These are phyloP conservation scores for Coelastrella sp. DNA, from an alignment of 139 green algal genomes.

Conservation along the genomic window DNA sequence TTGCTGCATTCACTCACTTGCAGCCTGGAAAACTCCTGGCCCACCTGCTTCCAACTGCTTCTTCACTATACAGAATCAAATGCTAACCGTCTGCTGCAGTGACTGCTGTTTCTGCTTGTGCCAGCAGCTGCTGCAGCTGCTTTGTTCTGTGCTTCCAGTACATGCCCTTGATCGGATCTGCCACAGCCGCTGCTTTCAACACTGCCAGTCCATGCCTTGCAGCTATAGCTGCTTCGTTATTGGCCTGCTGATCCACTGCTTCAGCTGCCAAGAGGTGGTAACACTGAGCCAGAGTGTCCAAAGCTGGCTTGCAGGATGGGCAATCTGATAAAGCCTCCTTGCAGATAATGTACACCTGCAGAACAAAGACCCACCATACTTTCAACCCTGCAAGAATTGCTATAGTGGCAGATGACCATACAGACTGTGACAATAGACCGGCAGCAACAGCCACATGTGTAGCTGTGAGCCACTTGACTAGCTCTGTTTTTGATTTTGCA, in stretches of 20 bases:
- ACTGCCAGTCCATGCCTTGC: background rate
- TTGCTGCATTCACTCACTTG: too few relatives aligned
- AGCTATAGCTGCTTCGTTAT: background rate
- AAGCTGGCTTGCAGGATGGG: constrained; percentile 60
- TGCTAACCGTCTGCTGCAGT: background rate
- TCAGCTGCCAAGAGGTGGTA: constrained; percentile 43
- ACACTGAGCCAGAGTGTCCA: constrained; percentile 60
- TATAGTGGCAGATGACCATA: too few relatives aligned
- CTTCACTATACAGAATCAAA: background rate
- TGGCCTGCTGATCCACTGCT: background rate
- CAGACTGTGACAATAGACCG: too few relatives aligned
- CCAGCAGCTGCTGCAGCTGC: constrained; percentile 20
- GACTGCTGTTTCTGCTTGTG: background rate
- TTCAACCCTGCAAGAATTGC: too few relatives aligned
- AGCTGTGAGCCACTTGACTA: too few relatives aligned
- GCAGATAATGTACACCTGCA: constrained; percentile 59
- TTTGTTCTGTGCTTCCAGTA: constrained; percentile 50
- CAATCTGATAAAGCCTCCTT: constrained; percentile 56
- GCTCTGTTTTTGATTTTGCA: too few relatives aligned
- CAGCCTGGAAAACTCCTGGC: too few relatives aligned
- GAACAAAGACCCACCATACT: too few relatives aligned
- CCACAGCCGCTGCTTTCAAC: constrained; percentile 33
- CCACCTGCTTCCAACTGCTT: background rate
- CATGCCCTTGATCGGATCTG: constrained; percentile 56
- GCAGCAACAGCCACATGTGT: too few relatives aligned